Evolutionary conservation across 257 asterid genomes (phyloP), one percentile per base, ranked within the genome.

Genomic region (Lycium barbarum): DNA sequence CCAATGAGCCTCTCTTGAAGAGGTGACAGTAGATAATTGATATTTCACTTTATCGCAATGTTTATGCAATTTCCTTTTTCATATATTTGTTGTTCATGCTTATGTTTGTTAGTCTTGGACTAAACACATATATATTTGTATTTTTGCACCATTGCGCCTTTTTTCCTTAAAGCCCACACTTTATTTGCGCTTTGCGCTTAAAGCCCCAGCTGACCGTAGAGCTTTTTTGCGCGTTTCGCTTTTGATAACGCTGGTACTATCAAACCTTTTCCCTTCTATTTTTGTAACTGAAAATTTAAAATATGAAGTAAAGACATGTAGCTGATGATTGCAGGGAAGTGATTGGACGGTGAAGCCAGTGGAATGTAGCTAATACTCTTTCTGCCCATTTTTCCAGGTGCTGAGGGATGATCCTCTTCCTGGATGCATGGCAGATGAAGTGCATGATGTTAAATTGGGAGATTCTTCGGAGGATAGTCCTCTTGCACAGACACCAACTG

Each of bases 371-470:
- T 74, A 61, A 20, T 74, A 74, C 9, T 49, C 49, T 49, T 22
- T 20, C 20, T 74, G 2, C 22, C 62, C 81, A 7, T 49, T 20
- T 73, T 74, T 74, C 14, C 96, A 97, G 99, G 93, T 93, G 63
- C 89, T 95, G 74, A 88, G 95, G 85, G 98, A 92, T 86, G 96
- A 92, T 88, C 86, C 92, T 20, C 89, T 91, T 86, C 97, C 97
- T 18, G 83, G 90, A 85, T 92, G 92, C 92, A 90, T 89, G 89
- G 90, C 96, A 36, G 97, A 95, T 86, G 91, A 90, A 81, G 99
- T 97, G 85, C 98, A 94, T 58, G 99, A 97, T 89, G 99, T 97
- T 80, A 93, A 92, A 86, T 90, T 97, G 89, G 90, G 94, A 2
- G 99, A 95, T 81, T 82, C 95, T 55, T 84, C 84, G 0, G 99